A percentile compares a stretch with the other conserved stretches of the same genome.
phyloP scores from a whole-genome alignment of 441 rosid species.

The Populus hybrid region DNA sequence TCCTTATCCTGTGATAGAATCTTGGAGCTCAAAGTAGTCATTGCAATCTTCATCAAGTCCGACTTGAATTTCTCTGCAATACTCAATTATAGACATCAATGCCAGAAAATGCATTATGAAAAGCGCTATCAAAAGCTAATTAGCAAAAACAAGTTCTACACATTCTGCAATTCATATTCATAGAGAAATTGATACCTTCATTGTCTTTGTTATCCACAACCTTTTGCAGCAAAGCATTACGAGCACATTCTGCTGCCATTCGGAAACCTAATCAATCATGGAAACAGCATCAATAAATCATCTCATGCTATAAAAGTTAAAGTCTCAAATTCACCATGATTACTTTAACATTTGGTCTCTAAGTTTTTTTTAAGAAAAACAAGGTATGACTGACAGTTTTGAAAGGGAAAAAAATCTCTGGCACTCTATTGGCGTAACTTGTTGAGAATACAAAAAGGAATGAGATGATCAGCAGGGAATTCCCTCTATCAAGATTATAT shows the following conservation, averaged over 20 bases:
- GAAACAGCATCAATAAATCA: background rate
- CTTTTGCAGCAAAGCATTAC: slow-evolving; percentile 61
- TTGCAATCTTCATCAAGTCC: slow-evolving; percentile 90
- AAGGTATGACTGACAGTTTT: background rate
- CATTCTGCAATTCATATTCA: background rate
- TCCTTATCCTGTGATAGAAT: slow-evolving; percentile 92
- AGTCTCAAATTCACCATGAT: background rate
- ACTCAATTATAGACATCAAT: slow-evolving; percentile 11
- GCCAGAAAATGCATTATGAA: background rate
- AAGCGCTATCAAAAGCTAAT: background rate
- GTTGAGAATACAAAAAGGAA: background rate
- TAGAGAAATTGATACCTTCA: slow-evolving; percentile 47
- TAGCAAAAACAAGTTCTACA: background rate
- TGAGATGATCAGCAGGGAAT: background rate
- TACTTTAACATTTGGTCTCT: no score
- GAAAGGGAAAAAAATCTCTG: background rate
- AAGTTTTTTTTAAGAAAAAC: background rate
- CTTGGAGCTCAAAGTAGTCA: slow-evolving; percentile 91
- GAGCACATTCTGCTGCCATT: slow-evolving; percentile 99
- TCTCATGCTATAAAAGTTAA: background rate
- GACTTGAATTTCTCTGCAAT: slow-evolving; percentile 75
- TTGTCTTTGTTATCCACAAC: slow-evolving; percentile 80
- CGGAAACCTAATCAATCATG: slow-evolving; percentile 58
- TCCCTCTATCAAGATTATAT: background rate
- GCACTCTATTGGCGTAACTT: background rate